These are phyloP conservation scores for Colletotrichum viniferum DNA, from an alignment of 2,329 filamentous ascomycete species.

Conservation along the genomic window DNA sequence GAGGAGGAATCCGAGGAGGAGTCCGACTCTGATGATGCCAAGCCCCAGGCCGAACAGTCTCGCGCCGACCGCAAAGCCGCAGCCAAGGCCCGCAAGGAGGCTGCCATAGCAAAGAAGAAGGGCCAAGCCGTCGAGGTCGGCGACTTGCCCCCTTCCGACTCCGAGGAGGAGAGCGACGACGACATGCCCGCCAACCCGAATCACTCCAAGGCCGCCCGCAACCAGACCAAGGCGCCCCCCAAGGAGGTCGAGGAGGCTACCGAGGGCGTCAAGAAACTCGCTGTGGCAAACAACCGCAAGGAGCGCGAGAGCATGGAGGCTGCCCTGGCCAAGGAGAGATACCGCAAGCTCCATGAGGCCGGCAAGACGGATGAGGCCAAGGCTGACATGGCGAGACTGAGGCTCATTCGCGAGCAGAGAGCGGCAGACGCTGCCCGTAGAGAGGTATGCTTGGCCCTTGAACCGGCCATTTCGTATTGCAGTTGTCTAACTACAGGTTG, in stretches of 20 bases:
- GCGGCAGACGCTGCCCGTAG: conserved; percentile 83
- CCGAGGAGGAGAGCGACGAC: conserved; percentile 62
- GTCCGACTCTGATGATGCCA: conserved; percentile 51
- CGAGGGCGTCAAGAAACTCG: conserved; percentile 60
- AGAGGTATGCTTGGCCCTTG: conserved; percentile 59
- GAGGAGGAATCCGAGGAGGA: conserved; percentile 57
- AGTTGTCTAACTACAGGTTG: not conserved
- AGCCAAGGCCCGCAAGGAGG: conserved; percentile 90
- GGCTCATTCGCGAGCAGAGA: conserved; percentile 82
- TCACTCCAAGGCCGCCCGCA: conserved; percentile 77
- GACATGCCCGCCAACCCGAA: conserved; percentile 90
- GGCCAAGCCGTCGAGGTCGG: conserved; percentile 77
- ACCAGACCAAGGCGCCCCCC: conserved; percentile 54
- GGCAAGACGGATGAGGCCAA: conserved; percentile 97
- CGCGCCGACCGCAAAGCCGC: conserved; percentile 88
- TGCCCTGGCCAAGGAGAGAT: conserved; percentile 85
- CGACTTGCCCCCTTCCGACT: conserved; percentile 80
- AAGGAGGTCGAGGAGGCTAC: conserved; percentile 53
- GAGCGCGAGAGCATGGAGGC: conserved; percentile 81
- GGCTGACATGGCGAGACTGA: conserved; percentile 83
- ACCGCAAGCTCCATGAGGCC: conserved; percentile 88
- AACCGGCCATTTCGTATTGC: not conserved
- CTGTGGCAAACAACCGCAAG: conserved; percentile 51
- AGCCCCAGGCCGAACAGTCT: conserved; percentile 57
- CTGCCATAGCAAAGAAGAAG: conserved; percentile 79